Base-by-base conservation (phyloP, 129 eudicot genomes). In the Flaveria sonorensis region DNA sequence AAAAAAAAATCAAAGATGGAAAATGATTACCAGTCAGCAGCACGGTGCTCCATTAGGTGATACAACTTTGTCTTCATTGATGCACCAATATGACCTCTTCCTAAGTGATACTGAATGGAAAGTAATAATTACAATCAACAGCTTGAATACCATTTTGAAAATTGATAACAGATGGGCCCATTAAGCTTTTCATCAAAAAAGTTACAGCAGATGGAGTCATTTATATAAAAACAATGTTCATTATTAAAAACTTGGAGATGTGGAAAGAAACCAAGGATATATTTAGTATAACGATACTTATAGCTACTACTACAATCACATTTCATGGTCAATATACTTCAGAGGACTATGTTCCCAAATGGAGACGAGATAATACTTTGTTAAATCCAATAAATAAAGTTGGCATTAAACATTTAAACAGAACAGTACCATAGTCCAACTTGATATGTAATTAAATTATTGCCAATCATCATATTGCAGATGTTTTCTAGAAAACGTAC, bases 71-170 rank as follows among this genome's bases (percentile, higher is more conserved):
- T 84, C 77, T 83, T 87, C 96, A 94, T 87, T 47, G 99, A 84
- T 64, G 88, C 77, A 71, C 97, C 97, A 73, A 94, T 91, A 71
- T 94, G 99, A 76, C 99, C 97, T 92, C 99, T 89, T 85, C 99
- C 99, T 75, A 91, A 40, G 68, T 94, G 99, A 84, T 42, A 91
- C 99, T 94, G 87, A 68, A 23, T 70, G n/a, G 55, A 59, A 68
- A 70, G 77, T 78, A 30, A 71, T 20, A 71, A 20, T 39, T n/a
- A 63, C 55, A 53, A 39, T 73, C 64, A 19, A 20, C 21, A 53
- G 42, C 62, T 62, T 39, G 28, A 6, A 67, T 53, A 66, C 12
- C 53, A 65, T 42, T 53, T 73, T 40, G 1, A 80, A 3, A 7
- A 55, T 45, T 55, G 10, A 23, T 66, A 36, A 50, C 60, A 60